Evolutionary conservation across 164 flowering plant species (phyloP).

Genomic region (Vitis labrusca): DNA sequence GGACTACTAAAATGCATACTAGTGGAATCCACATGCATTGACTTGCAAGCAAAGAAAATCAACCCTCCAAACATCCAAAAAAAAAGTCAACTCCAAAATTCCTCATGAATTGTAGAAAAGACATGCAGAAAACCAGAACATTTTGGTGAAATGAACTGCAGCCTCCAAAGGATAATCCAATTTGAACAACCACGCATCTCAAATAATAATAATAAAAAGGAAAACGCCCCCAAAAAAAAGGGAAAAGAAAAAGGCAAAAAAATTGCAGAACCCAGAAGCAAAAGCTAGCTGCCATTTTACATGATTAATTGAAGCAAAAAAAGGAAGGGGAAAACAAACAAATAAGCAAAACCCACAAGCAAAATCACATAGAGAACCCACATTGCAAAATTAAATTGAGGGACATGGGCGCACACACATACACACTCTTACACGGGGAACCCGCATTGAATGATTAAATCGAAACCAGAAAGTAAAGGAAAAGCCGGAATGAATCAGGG

Average conservation of each 20-base stretch:
- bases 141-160: no score
- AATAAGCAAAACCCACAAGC: background rate
- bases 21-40: background rate
- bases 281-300: no score
- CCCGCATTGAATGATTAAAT: constrained; percentile 4
- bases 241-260: no score
- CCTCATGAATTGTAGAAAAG: no score
- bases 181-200: no score
- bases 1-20: background rate
- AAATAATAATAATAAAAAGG: no score
- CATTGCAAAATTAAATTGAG: background rate
- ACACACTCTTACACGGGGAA: background rate
- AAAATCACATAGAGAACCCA: constrained; percentile 3
- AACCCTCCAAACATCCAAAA: background rate
- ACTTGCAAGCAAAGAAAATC: background rate
- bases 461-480: background rate
- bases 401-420: background rate
- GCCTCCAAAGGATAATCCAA: no score
- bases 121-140: no score
- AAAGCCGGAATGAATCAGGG: background rate
- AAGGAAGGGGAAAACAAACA: background rate
- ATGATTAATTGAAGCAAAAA: no score
- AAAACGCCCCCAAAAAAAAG: no score
- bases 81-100: background rate
- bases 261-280: no score